Evolutionary conservation across 495 filamentous ascomycete genomes (phyloP), one percentile per base, ranked within the genome.

Genomic region (Penicillium waksmanii): DNA sequence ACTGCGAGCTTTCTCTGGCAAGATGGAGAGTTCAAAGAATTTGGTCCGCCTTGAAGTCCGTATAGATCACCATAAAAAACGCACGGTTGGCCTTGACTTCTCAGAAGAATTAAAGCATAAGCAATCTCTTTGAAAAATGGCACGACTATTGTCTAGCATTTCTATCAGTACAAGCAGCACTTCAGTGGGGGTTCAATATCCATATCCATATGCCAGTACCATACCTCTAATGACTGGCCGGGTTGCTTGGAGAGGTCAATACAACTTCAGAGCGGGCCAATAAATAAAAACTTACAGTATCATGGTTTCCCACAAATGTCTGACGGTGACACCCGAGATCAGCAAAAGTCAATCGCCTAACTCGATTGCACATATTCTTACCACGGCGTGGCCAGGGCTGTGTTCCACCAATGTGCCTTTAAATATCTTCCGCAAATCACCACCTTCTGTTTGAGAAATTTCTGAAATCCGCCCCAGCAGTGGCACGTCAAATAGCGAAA

Each of bases 21-120:
- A 4, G 87, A 82, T 3, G 88, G 82, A 0, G 76, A 76, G 25
- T 78, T 33, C 3, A 42, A 19, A 5, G 40, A 18, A 17, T 77
- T 2, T 77, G 74, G 35, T 77, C 72, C 51, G 78, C 75, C 82
- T 55, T 75, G 68, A 55, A 88, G 83, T 17, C 89, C 88, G 67
- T 90, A 92, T 5, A 91, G 67, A 57, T 92, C 89, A 36, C 89
- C 89, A 67, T 89, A 91, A 70, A 89, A 92, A 49, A 90, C 60
- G 60, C 87, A 91, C 1, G 89, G 89, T 55, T 89, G 88, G 19
- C 88, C 88, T 35, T 80, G 71, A 18, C 71, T 63, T 34, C 87
- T 83, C n/a, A 91, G 82, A n/a, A 91, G 83, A 54, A 91, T 91
- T 47, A 87, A 77, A 6, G 83, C 71, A 54, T 88, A 85, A 23